Evolutionary conservation across 441 rosid genomes (phyloP).

Genomic region (Croton laevigatus): DNA sequence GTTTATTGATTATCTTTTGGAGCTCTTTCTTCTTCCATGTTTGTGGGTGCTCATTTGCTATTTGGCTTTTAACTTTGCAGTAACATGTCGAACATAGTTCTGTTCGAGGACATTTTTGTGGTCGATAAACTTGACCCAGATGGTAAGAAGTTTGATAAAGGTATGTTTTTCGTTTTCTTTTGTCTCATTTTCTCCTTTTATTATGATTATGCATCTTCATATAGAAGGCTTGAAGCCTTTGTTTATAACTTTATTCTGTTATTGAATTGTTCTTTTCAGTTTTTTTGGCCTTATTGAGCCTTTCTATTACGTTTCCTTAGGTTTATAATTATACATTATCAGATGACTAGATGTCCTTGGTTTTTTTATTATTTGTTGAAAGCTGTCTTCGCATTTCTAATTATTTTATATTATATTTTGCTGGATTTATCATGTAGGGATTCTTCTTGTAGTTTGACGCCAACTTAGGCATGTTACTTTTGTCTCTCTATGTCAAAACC

Average conservation of each 20-base stretch:
- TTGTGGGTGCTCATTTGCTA: slow-evolving; percentile 1
- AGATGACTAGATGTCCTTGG: not conserved
- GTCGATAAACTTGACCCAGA: slow-evolving; percentile 53
- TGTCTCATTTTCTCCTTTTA: not conserved
- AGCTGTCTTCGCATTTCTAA: not conserved
- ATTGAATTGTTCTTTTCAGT: not conserved
- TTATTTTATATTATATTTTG: not conserved
- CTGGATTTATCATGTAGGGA: not conserved
- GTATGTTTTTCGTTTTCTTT: slow-evolving; percentile 21
- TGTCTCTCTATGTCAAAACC: not conserved
- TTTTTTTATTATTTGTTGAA: not conserved
- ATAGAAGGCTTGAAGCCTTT: not conserved
- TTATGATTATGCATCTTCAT: not conserved
- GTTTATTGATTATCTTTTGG: not conserved
- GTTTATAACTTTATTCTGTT: not conserved
- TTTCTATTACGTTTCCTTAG: not conserved
- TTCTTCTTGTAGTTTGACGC: not conserved
- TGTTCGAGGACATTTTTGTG: slow-evolving; percentile 57
- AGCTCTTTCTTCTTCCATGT: not conserved
- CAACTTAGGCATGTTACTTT: not conserved
- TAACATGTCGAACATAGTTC: slow-evolving; percentile 26
- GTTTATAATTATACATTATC: not conserved
- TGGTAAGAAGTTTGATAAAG: slow-evolving; percentile 74
- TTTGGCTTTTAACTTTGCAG: slow-evolving; percentile 2
- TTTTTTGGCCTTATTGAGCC: not conserved